Percentiles rank a stretch among this genome's conserved stretches.
These are phyloP conservation scores for Puccinia coronata DNA, from an alignment of 1,284 basidiomycete genomes.

Conservation along the genomic window DNA sequence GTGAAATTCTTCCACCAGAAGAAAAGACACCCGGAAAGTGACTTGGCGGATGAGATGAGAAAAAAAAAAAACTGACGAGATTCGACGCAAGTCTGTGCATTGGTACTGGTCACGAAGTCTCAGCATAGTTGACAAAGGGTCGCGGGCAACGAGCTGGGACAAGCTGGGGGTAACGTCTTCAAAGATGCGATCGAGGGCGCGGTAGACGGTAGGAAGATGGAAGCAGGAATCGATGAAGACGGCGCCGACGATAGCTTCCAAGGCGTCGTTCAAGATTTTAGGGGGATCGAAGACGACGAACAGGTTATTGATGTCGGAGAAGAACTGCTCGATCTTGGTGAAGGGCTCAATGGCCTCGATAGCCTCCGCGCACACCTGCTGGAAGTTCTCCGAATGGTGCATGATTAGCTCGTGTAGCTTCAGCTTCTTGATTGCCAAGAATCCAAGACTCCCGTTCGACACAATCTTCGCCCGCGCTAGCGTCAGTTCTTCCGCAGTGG, in stretches of 20 bases:
- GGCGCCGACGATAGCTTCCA: slow-evolving; percentile 81
- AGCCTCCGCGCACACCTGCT: slow-evolving; percentile 66
- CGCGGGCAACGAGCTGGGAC: slow-evolving; percentile 7
- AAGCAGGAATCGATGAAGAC: slow-evolving; percentile 77
- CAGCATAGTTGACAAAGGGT: slow-evolving; percentile 39
- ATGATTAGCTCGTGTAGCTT: slow-evolving; percentile 71
- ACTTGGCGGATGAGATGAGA: not conserved
- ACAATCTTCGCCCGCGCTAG: slow-evolving; percentile 71
- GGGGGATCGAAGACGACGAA: slow-evolving; percentile 81
- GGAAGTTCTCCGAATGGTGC: slow-evolving; percentile 70
- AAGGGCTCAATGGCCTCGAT: slow-evolving; percentile 66
- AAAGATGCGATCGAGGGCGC: slow-evolving; percentile 68
- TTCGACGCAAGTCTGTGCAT: slow-evolving; percentile 18
- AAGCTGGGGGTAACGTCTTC: slow-evolving; percentile 63
- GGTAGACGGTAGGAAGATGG: slow-evolving; percentile 68
- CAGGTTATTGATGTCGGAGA: slow-evolving; percentile 52
- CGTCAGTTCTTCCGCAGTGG: slow-evolving; percentile 73
- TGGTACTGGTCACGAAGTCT: slow-evolving; percentile 21
- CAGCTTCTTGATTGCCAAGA: slow-evolving; percentile 68
- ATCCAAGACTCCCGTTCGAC: slow-evolving; percentile 72
- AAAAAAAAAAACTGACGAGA: slow-evolving; percentile 13
- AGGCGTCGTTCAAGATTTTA: slow-evolving; percentile 72
- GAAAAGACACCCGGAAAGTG: no score
- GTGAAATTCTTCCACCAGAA: not conserved
- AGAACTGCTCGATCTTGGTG: slow-evolving; percentile 54